Conservation (phyloP, 768 basidiomycete species). For the Macrolepiota fuliginosa region DNA sequence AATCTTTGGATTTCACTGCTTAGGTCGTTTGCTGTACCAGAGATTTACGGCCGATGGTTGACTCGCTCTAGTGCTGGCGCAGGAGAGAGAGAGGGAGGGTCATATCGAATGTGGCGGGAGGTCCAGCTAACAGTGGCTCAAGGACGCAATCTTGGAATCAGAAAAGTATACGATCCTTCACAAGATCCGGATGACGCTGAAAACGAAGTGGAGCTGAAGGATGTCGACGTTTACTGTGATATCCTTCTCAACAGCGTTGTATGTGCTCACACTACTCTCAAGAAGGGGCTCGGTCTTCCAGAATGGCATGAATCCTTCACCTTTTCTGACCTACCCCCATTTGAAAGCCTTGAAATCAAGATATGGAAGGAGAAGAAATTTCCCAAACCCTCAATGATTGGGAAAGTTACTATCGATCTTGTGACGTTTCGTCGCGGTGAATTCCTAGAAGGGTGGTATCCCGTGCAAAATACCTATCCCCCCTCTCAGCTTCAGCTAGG, state of each 20-base stretch:
- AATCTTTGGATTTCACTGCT: conserved; percentile 80
- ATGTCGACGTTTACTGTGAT: conserved; percentile 77
- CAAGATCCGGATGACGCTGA: conserved; percentile 26
- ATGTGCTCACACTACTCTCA: conserved; percentile 73
- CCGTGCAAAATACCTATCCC: conserved; percentile 51
- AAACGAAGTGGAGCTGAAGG: conserved; percentile 47
- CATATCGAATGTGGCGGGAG: conserved; percentile 87
- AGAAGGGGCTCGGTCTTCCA: conserved; percentile 60
- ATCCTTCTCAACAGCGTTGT: conserved; percentile 66
- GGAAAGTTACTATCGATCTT: conserved; percentile 62
- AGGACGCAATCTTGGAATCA: conserved; percentile 68
- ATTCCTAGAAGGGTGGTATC: conserved; percentile 82
- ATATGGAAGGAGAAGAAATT: conserved; percentile 71
- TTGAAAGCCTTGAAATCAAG: conserved; percentile 64
- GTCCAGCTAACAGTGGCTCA: conserved; percentile 72
- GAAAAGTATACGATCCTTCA: conserved; percentile 31
- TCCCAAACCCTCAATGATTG: conserved; percentile 53
- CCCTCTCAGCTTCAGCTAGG: conserved; percentile 62
- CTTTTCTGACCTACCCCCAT: conserved; percentile 76
- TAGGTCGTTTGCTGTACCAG: conserved; percentile 77
- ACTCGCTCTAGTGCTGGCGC: conserved; percentile 17
- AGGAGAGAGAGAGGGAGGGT: conserved; percentile 57
- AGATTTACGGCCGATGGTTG: conserved; percentile 67
- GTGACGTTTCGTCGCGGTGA: conserved; percentile 74
- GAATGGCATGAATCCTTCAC: conserved; percentile 84